Percentiles rank a stretch among this genome's conserved stretches.
phyloP scores from a whole-genome alignment of 2,329 filamentous ascomycete species.

The Talaromyces sp. region DNA sequence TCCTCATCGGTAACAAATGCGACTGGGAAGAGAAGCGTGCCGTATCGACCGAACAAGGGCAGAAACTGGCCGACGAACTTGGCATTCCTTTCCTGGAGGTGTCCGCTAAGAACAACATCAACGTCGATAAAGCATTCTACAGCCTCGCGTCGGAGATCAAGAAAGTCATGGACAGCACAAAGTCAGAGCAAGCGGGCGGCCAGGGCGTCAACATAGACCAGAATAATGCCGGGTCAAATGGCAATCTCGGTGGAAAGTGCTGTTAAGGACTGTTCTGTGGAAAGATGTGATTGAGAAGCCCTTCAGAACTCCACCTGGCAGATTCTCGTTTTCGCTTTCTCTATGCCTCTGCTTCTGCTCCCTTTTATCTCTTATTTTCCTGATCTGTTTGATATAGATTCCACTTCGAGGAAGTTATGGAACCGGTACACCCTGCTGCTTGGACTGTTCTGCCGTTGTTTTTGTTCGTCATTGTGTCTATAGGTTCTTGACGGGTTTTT shows the following conservation, averaged over 20 bases:
- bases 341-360: not conserved
- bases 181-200: slow-evolving; percentile 63
- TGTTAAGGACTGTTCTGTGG: slow-evolving; percentile 53
- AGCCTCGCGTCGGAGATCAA: slow-evolving; percentile 94
- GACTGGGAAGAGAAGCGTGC: slow-evolving; percentile 99
- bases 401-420: slow-evolving; percentile 6
- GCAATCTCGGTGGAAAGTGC: slow-evolving; percentile 62
- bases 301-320: not conserved
- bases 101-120: slow-evolving; percentile 98
- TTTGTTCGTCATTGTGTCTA: slow-evolving; percentile 23
- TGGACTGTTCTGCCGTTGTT: slow-evolving; percentile 19
- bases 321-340: not conserved
- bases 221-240: slow-evolving; percentile 50
- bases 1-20: slow-evolving; percentile 99
- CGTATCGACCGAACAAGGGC: slow-evolving; percentile 87
- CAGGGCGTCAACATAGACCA: slow-evolving; percentile 67
- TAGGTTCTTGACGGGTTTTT: slow-evolving; percentile 20
- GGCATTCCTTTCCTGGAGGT: slow-evolving; percentile 98
- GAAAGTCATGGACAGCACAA: slow-evolving; percentile 92
- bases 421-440: slow-evolving; percentile 9
- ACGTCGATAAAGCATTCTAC: slow-evolving; percentile 98
- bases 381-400: slow-evolving; percentile 12
- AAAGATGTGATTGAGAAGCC: not conserved
- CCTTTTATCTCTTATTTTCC: not conserved
- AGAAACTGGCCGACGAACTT: slow-evolving; percentile 89